Evolutionary conservation across 1,284 basidiomycete genomes (phyloP).

Genomic region (Pascua guehoae): DNA sequence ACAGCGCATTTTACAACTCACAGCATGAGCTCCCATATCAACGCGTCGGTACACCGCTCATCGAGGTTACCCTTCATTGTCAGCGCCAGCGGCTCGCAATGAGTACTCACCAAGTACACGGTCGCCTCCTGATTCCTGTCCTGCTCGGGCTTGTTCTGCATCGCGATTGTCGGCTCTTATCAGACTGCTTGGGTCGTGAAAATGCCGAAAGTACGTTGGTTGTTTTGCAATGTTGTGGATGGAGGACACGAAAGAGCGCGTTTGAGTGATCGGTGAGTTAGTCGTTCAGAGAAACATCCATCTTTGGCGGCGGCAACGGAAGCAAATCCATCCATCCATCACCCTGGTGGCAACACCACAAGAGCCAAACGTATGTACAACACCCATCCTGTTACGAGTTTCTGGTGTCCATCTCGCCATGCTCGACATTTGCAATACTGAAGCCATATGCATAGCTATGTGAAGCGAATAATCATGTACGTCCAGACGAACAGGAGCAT

Average conservation of each 20-base stretch:
- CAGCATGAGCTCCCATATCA: constrained; percentile 98
- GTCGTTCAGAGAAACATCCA: too few relatives aligned
- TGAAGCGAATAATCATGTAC: constrained; percentile 49
- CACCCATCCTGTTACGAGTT: too few relatives aligned
- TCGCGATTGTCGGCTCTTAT: not conserved
- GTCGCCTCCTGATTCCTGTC: constrained; percentile 94
- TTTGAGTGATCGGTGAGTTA: too few relatives aligned
- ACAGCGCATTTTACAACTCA: too few relatives aligned
- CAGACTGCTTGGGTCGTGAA: too few relatives aligned
- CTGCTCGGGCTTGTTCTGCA: constrained; percentile 59
- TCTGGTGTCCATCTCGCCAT: too few relatives aligned
- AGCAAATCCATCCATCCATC: constrained; percentile 1
- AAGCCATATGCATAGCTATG: constrained; percentile 16
- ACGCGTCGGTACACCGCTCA: constrained; percentile 86
- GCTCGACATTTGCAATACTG: too few relatives aligned
- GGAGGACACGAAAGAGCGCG: too few relatives aligned
- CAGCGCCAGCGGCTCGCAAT: not conserved
- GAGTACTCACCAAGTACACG: constrained; percentile 72
- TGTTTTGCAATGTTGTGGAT: too few relatives aligned
- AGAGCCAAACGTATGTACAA: too few relatives aligned
- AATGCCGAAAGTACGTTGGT: too few relatives aligned
- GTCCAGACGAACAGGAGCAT: constrained; percentile 49
- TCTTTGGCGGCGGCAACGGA: not conserved
- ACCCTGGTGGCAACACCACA: constrained; percentile 3
- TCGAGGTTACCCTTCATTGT: constrained; percentile 82